Evolutionary conservation across 2,329 filamentous ascomycete species (phyloP), one percentile per base, ranked within the genome.

Genomic region (Cordyceps javanica): DNA sequence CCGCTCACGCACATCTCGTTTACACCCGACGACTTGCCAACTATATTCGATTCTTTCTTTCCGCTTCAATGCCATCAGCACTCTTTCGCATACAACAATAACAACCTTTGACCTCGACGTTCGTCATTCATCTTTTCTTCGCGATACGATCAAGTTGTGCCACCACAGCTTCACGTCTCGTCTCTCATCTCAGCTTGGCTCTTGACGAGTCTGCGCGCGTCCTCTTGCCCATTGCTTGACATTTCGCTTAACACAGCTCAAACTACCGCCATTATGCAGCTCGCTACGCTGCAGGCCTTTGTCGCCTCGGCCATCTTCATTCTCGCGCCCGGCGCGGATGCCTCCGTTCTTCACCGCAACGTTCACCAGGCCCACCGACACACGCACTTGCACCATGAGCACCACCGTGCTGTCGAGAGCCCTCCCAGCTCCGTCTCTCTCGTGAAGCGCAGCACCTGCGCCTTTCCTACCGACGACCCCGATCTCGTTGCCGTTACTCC

Each of bases 401-500:
- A 65, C 9, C 63, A 64, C 55, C 53, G 63, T 45, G 54, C 63
- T 16, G 56, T 62, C 21, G 62, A 63, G 51, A 58, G 39, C 41
- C 55, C 59, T 13, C 38, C 52, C n/a, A 48, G 50, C 62, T 55
- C 63, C 28, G 38, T 32, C 36, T 60, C 62, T 59, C 60, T 83
- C 30, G 73, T 78, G 64, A 85, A 84, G 72, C 79, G 82, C 63
- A 74, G 75, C 36, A 67, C 76, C 58, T 92, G 89, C 72, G 66
- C 77, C 56, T 88, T 92, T 65, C 89, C 89, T 23, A 67, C 64
- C 11, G 74, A 77, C 34, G 78, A 88, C 66, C 78, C 82, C 30
- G 86, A 87, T 55, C 73, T 92, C 66, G 82, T 91, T 45, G 70
- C 82, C 14, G 79, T 93, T 54, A 89, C 87, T 10, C 87, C 87